A percentile compares a stretch with the other conserved stretches of the same genome.
Evolutionary conservation across 2,329 filamentous ascomycete species (phyloP).

Genomic region (Mycosphaerelloides madeirae): DNA sequence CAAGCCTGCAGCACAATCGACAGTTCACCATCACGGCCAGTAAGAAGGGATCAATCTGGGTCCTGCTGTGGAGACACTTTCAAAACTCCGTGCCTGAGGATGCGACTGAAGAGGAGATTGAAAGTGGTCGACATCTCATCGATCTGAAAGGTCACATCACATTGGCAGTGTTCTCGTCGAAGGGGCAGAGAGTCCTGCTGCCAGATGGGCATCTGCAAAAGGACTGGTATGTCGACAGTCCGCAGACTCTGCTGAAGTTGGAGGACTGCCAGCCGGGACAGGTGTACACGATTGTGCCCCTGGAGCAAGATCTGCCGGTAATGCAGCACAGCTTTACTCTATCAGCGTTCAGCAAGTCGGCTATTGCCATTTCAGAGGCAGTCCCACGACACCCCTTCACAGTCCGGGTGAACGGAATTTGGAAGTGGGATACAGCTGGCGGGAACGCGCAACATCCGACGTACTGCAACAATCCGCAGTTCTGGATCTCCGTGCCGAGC

Average conservation of each 20-base stretch:
- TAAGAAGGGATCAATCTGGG: conserved; percentile 64
- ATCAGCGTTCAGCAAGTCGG: conserved; percentile 67
- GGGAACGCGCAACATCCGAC: conserved; percentile 72
- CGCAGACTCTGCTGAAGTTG: conserved; percentile 79
- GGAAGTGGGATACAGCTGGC: conserved; percentile 76
- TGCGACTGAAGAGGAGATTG: conserved; percentile 32
- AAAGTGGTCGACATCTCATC: conserved; percentile 39
- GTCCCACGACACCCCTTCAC: conserved; percentile 56
- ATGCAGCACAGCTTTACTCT: conserved; percentile 79
- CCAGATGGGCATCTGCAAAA: conserved; percentile 67
- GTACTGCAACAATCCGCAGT: conserved; percentile 87
- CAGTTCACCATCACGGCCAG: conserved; percentile 55
- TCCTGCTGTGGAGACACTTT: conserved; percentile 83
- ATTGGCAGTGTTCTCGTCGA: conserved; percentile 70
- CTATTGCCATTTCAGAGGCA: conserved; percentile 60
- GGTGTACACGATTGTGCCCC: conserved; percentile 62
- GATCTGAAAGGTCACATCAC: conserved; percentile 71
- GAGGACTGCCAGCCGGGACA: conserved; percentile 54
- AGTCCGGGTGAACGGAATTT: conserved; percentile 54
- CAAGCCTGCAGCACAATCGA: conserved; percentile 66
- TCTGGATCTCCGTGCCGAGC: conserved; percentile 57
- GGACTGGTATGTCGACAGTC: conserved; percentile 87
- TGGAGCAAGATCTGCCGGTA: conserved; percentile 72
- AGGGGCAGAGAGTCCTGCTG: conserved; percentile 68
- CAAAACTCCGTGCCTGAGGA: conserved; percentile 25